A percentile compares a stretch with the other conserved stretches of the same genome.
phyloP scores from a whole-genome alignment of 2,329 filamentous ascomycete genomes.

The Exophiala alcalophila region DNA sequence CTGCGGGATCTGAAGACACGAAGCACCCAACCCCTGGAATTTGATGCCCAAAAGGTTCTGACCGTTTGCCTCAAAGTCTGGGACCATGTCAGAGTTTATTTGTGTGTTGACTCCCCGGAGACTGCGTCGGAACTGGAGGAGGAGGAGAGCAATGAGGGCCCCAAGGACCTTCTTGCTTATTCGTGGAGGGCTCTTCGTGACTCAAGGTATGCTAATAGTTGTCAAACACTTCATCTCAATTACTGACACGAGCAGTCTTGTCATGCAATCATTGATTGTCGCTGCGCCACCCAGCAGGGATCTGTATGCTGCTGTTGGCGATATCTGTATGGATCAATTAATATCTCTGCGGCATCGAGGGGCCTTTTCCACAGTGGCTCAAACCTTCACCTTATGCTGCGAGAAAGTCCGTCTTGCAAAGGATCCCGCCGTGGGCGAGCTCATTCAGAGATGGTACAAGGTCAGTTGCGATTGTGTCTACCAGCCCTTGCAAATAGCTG shows the following conservation, averaged over 20 bases:
- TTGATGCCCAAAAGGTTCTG: constrained; percentile 50
- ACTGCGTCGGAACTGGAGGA: constrained; percentile 62
- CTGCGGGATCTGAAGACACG: constrained; percentile 9
- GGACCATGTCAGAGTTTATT: constrained; percentile 68
- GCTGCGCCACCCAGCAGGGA: constrained; percentile 46
- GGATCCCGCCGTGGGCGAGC: constrained; percentile 40
- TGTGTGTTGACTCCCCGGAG: constrained; percentile 94
- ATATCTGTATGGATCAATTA: constrained; percentile 76
- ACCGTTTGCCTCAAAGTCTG: constrained; percentile 67
- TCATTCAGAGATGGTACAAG: constrained; percentile 69
- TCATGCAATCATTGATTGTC: constrained; percentile 62
- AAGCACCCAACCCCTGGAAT: constrained; percentile 34
- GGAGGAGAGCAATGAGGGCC: constrained; percentile 70
- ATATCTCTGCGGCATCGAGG: constrained; percentile 82
- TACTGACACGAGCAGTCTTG: constrained; percentile 55
- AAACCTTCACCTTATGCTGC: constrained; percentile 82
- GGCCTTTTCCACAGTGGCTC: constrained; percentile 87
- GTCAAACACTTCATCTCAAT: not conserved
- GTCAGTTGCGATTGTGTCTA: constrained; percentile 49
- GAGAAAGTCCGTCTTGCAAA: constrained; percentile 57
- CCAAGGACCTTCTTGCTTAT: constrained; percentile 88
- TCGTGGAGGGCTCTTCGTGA: constrained; percentile 95
- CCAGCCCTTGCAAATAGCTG: constrained; percentile 30
- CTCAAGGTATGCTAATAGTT: constrained; percentile 61
- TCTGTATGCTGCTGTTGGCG: constrained; percentile 65